Base-by-base conservation (phyloP, 352 stramenopile species). In the Phytophthora foliorum region DNA sequence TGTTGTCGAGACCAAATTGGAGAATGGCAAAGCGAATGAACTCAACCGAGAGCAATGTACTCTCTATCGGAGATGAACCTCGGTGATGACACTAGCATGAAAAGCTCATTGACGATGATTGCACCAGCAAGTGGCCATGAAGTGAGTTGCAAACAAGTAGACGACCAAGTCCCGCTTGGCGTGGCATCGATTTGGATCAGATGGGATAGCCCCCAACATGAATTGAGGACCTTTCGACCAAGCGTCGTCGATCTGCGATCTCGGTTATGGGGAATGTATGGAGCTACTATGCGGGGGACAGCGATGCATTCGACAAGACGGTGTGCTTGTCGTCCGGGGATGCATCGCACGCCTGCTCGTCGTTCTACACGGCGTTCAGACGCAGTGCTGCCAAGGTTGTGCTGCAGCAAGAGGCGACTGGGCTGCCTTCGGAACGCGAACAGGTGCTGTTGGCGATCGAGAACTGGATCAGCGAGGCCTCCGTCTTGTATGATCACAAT, bases 381-480 rank as follows among this genome's bases (percentile, higher is more conserved):
- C 67, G 74, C 27, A 80, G 63, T 38, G 70, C 69, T 9, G 57
- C 74, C 16, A 69, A 69, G 21, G 77, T 84, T 51, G 69, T 75
- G 53, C n/a, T 74, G n/a, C 63, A 74, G 13, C 68, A 69, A 39
- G 63, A 65, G 29, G 31, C 60, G 19, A 57, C 59, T 52, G 60
- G 66, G 11, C 29, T 69, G 36, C 49, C 52, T n/a, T 59, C 64
- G 4, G 63, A 58, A n/a, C 32, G 56, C 6, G 60, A 75, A 6
- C 62, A 87, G 38, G 63, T 78, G 25, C 61, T 82, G 36, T 68
- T 87, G 27, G 57, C 85, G 34, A 65, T 90, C 3, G 72, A 85
- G 53, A 80, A 88, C 57, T 90, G 81, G 81, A 39, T 72, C 21
- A 68, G 80, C 22, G 81, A 90, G 21, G 65, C 59, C 9, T 72